Percentiles rank a stretch among this genome's conserved stretches.
These are phyloP conservation scores for Aegilops bicornis DNA, from an alignment of 176 grass and related monocot species.

Conservation along the genomic window DNA sequence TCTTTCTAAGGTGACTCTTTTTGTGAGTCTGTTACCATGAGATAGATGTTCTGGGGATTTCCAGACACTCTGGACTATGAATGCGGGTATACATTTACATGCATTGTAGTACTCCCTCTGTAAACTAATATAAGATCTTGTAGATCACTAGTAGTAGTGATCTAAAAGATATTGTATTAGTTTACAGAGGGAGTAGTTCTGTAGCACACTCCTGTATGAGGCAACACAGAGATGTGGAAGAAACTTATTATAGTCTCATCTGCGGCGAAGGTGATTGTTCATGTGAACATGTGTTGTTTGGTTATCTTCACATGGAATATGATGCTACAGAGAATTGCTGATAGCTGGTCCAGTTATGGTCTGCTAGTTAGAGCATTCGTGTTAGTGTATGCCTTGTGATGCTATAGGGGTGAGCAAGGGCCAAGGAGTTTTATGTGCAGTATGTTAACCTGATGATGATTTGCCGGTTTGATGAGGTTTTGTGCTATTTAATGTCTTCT, in stretches of 20 bases:
- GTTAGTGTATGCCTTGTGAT: not conserved
- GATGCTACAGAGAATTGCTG: not conserved
- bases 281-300: not conserved
- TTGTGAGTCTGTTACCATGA: not conserved
- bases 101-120: not conserved
- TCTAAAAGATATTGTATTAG: too few relatives aligned
- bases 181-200: not conserved
- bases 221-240: not conserved
- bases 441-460: not conserved
- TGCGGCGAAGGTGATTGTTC: not conserved
- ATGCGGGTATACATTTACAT: not conserved
- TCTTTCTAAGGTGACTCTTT: not conserved
- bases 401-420: not conserved
- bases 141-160: too few relatives aligned
- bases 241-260: not conserved
- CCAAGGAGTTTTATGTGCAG: not conserved
- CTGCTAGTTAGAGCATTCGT: not conserved
- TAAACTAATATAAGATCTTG: too few relatives aligned
- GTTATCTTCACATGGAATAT: not conserved
- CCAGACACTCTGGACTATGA: not conserved
- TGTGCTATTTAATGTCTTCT: slow-evolving; percentile 6
- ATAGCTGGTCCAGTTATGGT: not conserved
- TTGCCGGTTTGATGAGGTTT: not conserved
- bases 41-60: not conserved
- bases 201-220: not conserved